Percentiles rank a stretch among this genome's conserved stretches.
These are phyloP conservation scores for Microdochium nivale DNA, from an alignment of 2,329 filamentous ascomycete species.

Conservation along the genomic window DNA sequence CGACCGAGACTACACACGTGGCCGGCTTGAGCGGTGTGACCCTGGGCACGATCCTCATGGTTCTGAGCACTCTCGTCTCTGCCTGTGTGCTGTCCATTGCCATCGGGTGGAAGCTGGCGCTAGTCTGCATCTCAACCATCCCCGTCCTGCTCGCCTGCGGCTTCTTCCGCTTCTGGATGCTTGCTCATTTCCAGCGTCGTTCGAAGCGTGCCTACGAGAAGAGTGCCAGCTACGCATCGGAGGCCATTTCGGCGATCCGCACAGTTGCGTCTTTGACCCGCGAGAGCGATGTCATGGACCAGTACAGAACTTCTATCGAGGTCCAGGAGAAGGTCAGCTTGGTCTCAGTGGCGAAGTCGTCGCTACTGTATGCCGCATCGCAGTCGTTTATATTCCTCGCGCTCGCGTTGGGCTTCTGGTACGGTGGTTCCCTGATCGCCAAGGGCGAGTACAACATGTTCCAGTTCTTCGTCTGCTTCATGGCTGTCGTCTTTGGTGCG, in stretches of 20 bases:
- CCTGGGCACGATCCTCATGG: slow-evolving; percentile 76
- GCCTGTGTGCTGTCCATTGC: slow-evolving; percentile 63
- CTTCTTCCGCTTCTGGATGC: slow-evolving; percentile 81
- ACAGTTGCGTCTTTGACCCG: slow-evolving; percentile 88
- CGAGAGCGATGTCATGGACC: slow-evolving; percentile 67
- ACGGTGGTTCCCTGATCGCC: slow-evolving; percentile 70
- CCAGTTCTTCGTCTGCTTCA: slow-evolving; percentile 89
- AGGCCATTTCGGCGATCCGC: slow-evolving; percentile 87
- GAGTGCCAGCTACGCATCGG: slow-evolving; percentile 82
- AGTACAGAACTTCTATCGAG: slow-evolving; percentile 62
- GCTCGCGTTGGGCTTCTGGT: slow-evolving; percentile 88
- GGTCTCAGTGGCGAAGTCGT: slow-evolving; percentile 67
- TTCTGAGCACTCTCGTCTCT: slow-evolving; percentile 68
- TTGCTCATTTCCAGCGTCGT: slow-evolving; percentile 69
- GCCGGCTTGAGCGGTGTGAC: slow-evolving; percentile 83
- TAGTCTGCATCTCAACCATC: slow-evolving; percentile 73
- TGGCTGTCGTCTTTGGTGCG: slow-evolving; percentile 79
- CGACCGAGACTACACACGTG: slow-evolving; percentile 81
- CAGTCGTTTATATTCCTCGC: slow-evolving; percentile 79
- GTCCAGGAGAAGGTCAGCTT: slow-evolving; percentile 60
- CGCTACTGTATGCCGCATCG: slow-evolving; percentile 70
- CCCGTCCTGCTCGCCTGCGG: slow-evolving; percentile 71
- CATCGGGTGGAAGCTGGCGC: slow-evolving; percentile 79
- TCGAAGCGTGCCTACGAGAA: slow-evolving; percentile 72
- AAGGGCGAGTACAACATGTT: slow-evolving; percentile 65